Evolutionary conservation across 331 rosid species (phyloP).

Genomic region (Malus hybrid): DNA sequence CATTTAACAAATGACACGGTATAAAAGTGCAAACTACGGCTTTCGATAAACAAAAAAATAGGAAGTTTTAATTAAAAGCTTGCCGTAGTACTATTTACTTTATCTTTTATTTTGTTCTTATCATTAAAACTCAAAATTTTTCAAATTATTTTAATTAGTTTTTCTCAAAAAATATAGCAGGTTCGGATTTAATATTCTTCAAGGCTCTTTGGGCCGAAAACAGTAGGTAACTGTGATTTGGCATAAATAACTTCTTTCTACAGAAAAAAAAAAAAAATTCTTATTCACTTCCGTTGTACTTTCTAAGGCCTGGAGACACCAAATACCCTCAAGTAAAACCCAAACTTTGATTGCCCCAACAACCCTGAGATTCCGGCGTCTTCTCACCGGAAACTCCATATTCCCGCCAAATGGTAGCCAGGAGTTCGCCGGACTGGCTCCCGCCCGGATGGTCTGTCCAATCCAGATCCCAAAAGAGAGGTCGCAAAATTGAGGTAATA

Average conservation of each 20-base stretch:
- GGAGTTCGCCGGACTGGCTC: constrained; percentile 34
- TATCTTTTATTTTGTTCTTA: too few species aligned
- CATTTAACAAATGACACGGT: too few species aligned
- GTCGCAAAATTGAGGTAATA: constrained; percentile 40
- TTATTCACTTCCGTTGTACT: background rate
- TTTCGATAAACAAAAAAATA: too few species aligned
- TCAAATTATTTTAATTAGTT: too few species aligned
- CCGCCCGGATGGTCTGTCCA: constrained; percentile 47
- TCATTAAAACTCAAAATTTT: too few species aligned
- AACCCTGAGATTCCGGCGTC: constrained; percentile 12
- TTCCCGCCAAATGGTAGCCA: constrained; percentile 18
- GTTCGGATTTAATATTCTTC: too few species aligned
- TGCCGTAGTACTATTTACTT: too few species aligned
- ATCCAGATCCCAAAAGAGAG: constrained; percentile 27
- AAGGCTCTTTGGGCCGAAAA: rapidly evolving
- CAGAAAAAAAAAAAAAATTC: too few species aligned
- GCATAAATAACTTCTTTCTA: too few species aligned
- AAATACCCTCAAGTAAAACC: background rate
- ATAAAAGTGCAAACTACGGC: too few species aligned
- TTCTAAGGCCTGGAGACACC: background rate
- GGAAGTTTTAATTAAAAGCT: too few species aligned
- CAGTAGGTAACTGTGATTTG: rapidly evolving
- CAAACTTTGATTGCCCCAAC: background rate
- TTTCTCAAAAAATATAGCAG: too few species aligned
- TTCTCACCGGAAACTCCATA: background rate